Conservation (phyloP, 2,329 filamentous ascomycete genomes). For the Elsinoe perseae region DNA sequence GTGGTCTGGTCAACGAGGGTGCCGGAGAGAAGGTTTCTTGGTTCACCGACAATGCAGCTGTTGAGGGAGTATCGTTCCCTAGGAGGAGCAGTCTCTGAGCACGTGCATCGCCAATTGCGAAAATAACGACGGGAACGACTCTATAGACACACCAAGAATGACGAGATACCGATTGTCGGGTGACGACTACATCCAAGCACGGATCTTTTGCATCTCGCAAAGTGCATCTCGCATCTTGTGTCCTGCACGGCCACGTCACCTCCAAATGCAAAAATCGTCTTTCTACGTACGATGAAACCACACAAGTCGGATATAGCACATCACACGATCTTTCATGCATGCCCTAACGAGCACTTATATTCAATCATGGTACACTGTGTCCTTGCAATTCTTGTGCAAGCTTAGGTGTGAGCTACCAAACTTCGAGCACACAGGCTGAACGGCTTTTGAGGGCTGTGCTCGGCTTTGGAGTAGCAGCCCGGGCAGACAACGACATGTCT, state of each 20-base stretch:
- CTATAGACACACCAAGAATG: neutral
- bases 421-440: neutral
- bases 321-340: neutral
- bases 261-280: neutral
- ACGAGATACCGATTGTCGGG: neutral
- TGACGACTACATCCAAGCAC: neutral
- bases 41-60: conserved; percentile 84
- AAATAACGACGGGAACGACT: neutral
- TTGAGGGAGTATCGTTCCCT: conserved; percentile 78
- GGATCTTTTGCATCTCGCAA: neutral
- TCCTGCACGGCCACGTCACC: neutral
- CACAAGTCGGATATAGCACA: neutral
- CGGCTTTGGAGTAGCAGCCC: too few relatives aligned
- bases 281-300: neutral
- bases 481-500: too few relatives aligned
- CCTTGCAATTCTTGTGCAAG: too few relatives aligned
- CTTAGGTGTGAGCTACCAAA: neutral
- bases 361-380: too few relatives aligned
- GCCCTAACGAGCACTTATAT: too few relatives aligned
- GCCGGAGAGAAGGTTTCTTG: conserved; percentile 83
- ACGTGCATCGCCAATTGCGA: neutral
- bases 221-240: too few relatives aligned
- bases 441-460: neutral
- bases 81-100: conserved; percentile 56
- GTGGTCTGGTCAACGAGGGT: conserved; percentile 76